Percentiles rank a stretch among this genome's conserved stretches.
Conservation (phyloP, 2,329 filamentous ascomycete species). For the Cladosporium halotolerans region DNA sequence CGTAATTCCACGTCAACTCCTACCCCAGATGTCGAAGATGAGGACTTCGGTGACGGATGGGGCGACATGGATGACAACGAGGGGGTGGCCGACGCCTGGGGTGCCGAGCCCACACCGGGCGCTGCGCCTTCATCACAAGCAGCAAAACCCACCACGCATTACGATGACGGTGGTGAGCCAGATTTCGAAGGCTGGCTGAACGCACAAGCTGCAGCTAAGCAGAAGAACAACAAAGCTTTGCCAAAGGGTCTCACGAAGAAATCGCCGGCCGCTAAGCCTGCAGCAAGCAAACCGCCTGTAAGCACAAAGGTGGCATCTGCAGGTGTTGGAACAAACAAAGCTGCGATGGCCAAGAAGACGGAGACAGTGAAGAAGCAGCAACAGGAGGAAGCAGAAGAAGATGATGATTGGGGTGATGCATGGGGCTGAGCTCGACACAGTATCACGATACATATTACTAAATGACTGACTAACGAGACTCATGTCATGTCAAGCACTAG, state of each 20-base stretch:
- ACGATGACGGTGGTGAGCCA: constrained; percentile 79
- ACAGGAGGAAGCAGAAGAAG: constrained; percentile 25
- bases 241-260: constrained; percentile 77
- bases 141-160: constrained; percentile 39
- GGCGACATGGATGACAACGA: constrained; percentile 56
- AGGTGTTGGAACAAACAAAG: constrained; percentile 5
- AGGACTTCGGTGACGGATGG: constrained; percentile 68
- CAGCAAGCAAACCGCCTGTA: constrained; percentile 20
- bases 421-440: constrained; percentile 21
- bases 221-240: constrained; percentile 55
- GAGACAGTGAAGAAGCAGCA: not conserved
- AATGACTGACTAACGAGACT: not conserved
- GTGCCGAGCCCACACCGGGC: constrained; percentile 10
- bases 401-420: constrained; percentile 37
- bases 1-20: constrained; percentile 17
- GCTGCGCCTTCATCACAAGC: constrained; percentile 21
- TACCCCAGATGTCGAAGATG: constrained; percentile 35
- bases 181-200: constrained; percentile 95
- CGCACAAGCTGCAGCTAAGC: constrained; percentile 74
- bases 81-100: constrained; percentile 27
- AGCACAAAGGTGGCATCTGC: constrained; percentile 20
- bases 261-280: constrained; percentile 29
- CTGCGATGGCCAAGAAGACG: constrained; percentile 15
- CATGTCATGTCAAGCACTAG: no score
- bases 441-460: not conserved